A percentile compares a stretch with the other conserved stretches of the same genome.
Conservation (phyloP, 2,329 filamentous ascomycete genomes). For the Pseudogymnoascus verrucosus region DNA sequence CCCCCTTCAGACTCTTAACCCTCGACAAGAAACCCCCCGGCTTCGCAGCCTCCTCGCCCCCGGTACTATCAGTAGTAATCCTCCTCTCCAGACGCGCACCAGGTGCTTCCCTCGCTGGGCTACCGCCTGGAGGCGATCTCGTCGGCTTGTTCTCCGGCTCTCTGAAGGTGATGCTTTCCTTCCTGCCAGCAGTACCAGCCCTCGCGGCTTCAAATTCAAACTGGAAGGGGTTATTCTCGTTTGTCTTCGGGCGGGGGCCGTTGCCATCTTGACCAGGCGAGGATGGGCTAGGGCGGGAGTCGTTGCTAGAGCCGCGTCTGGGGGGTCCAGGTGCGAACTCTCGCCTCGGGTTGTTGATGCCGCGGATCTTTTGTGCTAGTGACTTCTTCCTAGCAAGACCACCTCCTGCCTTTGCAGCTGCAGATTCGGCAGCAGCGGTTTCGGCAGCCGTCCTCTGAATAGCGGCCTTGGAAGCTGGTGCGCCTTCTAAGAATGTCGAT, state of each 20-base stretch:
- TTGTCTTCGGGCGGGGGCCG: conserved; percentile 26
- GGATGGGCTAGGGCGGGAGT: conserved; percentile 35
- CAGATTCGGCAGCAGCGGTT: conserved; percentile 56
- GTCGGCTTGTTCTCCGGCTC: conserved; percentile 32
- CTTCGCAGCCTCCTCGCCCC: conserved; percentile 31
- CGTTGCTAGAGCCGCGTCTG: conserved; percentile 51
- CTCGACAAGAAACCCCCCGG: conserved; percentile 61
- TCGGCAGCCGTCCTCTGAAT: conserved; percentile 59
- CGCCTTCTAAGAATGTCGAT: conserved; percentile 90
- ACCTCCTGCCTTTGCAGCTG: conserved; percentile 32
- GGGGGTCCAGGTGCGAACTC: conserved; percentile 39
- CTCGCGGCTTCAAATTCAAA: conserved; percentile 54
- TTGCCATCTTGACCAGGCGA: conserved; percentile 29
- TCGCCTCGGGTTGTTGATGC: conserved; percentile 65
- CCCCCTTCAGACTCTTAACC: conserved; percentile 75
- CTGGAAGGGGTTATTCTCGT: conserved; percentile 71
- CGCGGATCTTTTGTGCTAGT: conserved; percentile 81
- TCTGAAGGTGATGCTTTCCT: conserved; percentile 43
- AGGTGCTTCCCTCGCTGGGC: conserved; percentile 38
- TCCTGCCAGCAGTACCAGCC: conserved; percentile 44
- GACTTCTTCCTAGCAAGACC: conserved; percentile 88
- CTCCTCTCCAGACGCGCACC: conserved; percentile 50
- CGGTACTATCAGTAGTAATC: conserved; percentile 49
- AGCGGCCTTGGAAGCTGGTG: conserved; percentile 73
- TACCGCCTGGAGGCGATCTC: conserved; percentile 51